Percentiles rank a stretch among this genome's conserved stretches.
phyloP scores from a whole-genome alignment of 345 rosid genomes.

The Schrenkiella parvula region DNA sequence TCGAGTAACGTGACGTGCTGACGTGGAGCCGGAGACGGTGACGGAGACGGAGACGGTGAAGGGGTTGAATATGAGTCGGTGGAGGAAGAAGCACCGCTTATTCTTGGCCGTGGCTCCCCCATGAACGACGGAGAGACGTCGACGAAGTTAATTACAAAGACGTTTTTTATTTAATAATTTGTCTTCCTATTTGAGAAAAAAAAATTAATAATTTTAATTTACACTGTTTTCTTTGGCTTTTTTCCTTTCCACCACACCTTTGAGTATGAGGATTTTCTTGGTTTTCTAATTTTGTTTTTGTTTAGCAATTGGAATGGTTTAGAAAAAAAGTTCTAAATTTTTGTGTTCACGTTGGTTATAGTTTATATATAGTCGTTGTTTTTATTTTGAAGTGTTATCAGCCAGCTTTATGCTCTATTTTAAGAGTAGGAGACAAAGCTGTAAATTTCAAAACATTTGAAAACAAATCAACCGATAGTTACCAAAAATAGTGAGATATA shows the following conservation, averaged over 20 bases:
- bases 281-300: slow-evolving; percentile 5
- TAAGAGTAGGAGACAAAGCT: slow-evolving; percentile 5
- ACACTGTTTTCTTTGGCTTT: neutral
- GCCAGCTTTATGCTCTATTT: slow-evolving; percentile 29
- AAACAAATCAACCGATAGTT: slow-evolving; percentile 12
- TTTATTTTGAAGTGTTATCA: slow-evolving; percentile 7
- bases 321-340: slow-evolving; percentile 8
- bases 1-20: slow-evolving; percentile 52
- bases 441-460: slow-evolving; percentile 8
- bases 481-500: slow-evolving; percentile 3
- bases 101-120: slow-evolving; percentile 52
- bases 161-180: neutral
- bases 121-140: slow-evolving; percentile 37
- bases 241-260: slow-evolving; percentile 17
- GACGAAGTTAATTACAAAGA: slow-evolving; percentile 4
- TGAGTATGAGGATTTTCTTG: neutral
- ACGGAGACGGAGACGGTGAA: slow-evolving; percentile 27
- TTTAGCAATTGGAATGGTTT: slow-evolving; percentile 8
- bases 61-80: slow-evolving; percentile 20
- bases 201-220: neutral
- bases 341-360: slow-evolving; percentile 15
- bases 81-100: slow-evolving; percentile 29
- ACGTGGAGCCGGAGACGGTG: slow-evolving; percentile 34
- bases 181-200: slow-evolving; percentile 4
- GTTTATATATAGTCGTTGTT: slow-evolving; percentile 25